phyloP scores from a whole-genome alignment of 768 basidiomycete genomes.

The Lactifluus pinguis region DNA sequence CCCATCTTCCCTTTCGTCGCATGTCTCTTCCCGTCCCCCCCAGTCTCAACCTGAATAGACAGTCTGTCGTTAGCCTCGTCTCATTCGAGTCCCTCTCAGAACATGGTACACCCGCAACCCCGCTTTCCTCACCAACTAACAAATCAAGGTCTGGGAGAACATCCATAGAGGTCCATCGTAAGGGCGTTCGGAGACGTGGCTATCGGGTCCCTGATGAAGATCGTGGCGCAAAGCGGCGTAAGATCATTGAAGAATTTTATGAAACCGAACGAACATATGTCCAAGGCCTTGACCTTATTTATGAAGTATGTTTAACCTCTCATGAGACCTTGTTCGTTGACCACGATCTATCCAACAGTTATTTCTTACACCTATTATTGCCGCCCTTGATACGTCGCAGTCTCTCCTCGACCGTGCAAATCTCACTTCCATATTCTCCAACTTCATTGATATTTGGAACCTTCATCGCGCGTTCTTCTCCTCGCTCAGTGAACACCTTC shows the following conservation, averaged over 20 bases:
- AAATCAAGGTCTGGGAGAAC: constrained; percentile 27
- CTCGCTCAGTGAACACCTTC: constrained; percentile 43
- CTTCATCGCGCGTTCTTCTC: constrained; percentile 68
- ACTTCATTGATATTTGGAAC: constrained; percentile 90
- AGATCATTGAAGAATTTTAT: constrained; percentile 71
- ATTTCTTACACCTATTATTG: constrained; percentile 73
- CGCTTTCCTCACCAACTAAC: constrained; percentile 25
- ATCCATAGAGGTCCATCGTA: constrained; percentile 34
- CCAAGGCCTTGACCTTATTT: constrained; percentile 73
- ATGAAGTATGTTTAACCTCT: constrained; percentile 45
- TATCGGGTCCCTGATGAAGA: constrained; percentile 37
- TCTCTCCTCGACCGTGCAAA: constrained; percentile 62
- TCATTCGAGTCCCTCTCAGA: constrained; percentile 69
- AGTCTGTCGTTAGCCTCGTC: constrained; percentile 60
- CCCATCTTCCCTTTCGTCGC: constrained; percentile 40
- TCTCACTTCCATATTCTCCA: constrained; percentile 72
- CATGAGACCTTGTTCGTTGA: background rate
- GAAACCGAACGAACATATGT: constrained; percentile 77
- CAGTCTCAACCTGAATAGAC: constrained; percentile 39
- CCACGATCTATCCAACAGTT: constrained; percentile 38
- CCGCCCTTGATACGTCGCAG: constrained; percentile 56
- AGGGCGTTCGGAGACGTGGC: constrained; percentile 31
- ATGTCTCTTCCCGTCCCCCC: constrained; percentile 35
- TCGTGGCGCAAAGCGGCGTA: constrained; percentile 47
- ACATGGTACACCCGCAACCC: constrained; percentile 27